Conservation (phyloP, 1,139 yeast species). For the Citeromyces hawaiiensis region DNA sequence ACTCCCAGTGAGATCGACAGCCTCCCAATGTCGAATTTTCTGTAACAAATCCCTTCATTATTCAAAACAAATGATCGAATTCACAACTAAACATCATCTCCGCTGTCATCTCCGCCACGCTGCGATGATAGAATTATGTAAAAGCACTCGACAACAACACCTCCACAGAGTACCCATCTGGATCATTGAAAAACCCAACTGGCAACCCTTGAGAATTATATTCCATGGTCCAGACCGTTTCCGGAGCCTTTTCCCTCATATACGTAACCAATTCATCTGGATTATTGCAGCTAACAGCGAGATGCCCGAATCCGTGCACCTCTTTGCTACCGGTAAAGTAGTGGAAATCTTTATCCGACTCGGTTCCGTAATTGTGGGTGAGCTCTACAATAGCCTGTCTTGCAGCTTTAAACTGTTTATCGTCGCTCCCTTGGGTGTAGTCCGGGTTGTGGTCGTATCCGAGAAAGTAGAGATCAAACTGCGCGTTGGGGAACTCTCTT, state of each 20-base stretch:
- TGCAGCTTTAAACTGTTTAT: constrained; percentile 19
- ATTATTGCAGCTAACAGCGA: constrained; percentile 51
- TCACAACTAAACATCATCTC: too few relatives aligned
- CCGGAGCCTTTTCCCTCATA: constrained; percentile 26
- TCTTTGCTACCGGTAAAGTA: constrained; percentile 57
- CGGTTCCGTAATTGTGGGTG: constrained; percentile 95
- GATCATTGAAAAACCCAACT: constrained; percentile 70
- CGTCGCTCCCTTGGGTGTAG: constrained; percentile 20
- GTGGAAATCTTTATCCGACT: constrained; percentile 37
- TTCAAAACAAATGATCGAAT: too few relatives aligned
- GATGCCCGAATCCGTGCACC: constrained; percentile 78
- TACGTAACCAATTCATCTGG: constrained; percentile 38
- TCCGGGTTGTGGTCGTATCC: constrained; percentile 39
- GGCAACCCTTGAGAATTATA: constrained; percentile 25
- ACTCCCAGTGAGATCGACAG: too few relatives aligned
- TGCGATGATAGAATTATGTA: not conserved
- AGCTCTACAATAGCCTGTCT: constrained; percentile 70
- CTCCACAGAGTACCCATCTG: constrained; percentile 87
- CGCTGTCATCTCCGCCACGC: too few relatives aligned
- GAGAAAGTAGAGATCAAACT: constrained; percentile 76
- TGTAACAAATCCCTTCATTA: too few relatives aligned
- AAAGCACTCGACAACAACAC: constrained; percentile 30
- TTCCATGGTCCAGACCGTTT: constrained; percentile 10
- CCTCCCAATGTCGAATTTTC: too few relatives aligned
- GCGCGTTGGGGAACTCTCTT: constrained; percentile 46